Conservation (phyloP, 2,329 filamentous ascomycete genomes). For the Graphilbum sp. region DNA sequence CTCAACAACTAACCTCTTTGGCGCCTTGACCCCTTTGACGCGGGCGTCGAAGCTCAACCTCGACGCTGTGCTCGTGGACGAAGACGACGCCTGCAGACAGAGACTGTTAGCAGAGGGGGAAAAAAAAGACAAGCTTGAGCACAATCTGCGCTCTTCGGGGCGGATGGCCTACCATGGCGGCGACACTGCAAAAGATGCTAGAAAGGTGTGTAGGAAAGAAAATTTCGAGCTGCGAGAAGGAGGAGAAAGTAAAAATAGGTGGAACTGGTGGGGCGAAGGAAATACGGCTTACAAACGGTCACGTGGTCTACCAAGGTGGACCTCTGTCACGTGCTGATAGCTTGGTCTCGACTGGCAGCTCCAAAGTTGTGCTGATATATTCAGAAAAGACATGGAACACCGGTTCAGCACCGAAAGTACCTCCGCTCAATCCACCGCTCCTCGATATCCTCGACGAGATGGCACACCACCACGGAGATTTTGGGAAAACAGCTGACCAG, state of each 20-base stretch:
- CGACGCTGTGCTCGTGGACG: conserved; percentile 54
- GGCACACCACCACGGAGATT: conserved; percentile 72
- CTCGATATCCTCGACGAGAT: conserved; percentile 66
- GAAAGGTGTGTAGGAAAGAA: background rate
- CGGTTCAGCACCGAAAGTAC: conserved; percentile 93
- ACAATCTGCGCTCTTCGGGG: too few species aligned
- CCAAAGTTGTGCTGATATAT: too few species aligned
- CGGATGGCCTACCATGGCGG: conserved; percentile 4
- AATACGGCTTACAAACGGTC: background rate
- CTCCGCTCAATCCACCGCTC: conserved; percentile 78
- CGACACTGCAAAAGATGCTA: background rate
- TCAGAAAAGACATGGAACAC: too few species aligned
- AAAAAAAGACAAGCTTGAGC: background rate
- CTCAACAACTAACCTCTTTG: conserved; percentile 53
- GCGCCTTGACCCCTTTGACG: conserved; percentile 68
- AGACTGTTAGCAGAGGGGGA: background rate
- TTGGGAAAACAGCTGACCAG: conserved; percentile 79
- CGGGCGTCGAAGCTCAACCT: conserved; percentile 65
- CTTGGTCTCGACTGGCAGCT: too few species aligned
- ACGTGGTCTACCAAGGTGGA: background rate
- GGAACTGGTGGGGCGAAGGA: background rate
- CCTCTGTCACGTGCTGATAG: too few species aligned
- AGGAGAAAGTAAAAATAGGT: background rate
- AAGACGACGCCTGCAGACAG: conserved; percentile 43
- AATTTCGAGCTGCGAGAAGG: background rate